phyloP scores from a whole-genome alignment of 1,284 basidiomycete genomes.

The Cystobasidiaceae sp. region DNA sequence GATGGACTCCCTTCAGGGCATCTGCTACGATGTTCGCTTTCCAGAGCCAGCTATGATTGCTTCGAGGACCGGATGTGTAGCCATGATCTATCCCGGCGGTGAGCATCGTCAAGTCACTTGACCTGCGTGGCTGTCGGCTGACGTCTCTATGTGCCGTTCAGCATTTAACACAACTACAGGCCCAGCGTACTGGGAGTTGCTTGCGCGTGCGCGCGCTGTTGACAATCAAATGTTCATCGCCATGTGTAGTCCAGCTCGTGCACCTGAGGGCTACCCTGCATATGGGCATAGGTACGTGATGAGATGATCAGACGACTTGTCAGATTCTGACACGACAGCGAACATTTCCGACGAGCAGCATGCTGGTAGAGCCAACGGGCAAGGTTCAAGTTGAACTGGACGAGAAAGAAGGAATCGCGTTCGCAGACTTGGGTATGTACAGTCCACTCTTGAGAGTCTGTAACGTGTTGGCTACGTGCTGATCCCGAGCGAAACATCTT shows the following conservation, averaged over 20 bases:
- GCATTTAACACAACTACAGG: conserved; percentile 90
- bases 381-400: conserved; percentile 69
- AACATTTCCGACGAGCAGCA: conserved; percentile 73
- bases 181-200: conserved; percentile 90
- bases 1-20: conserved; percentile 59
- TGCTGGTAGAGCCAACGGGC: conserved; percentile 88
- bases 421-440: conserved; percentile 72
- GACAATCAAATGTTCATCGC: conserved; percentile 94
- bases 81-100: conserved; percentile 84
- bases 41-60: conserved; percentile 90
- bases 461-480: no score
- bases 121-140: no score
- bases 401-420: conserved; percentile 74
- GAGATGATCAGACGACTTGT: neutral
- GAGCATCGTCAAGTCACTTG: no score
- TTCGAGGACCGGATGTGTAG: conserved; percentile 79
- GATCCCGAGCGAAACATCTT: no score
- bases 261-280: conserved; percentile 52
- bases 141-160: no score
- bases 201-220: conserved; percentile 83
- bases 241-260: conserved; percentile 92
- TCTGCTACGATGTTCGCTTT: conserved; percentile 90
- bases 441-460: no score
- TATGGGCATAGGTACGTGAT: neutral
- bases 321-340: no score